Base-by-base conservation (phyloP, 2,329 filamentous ascomycete genomes). In the Cadophora gregata region DNA sequence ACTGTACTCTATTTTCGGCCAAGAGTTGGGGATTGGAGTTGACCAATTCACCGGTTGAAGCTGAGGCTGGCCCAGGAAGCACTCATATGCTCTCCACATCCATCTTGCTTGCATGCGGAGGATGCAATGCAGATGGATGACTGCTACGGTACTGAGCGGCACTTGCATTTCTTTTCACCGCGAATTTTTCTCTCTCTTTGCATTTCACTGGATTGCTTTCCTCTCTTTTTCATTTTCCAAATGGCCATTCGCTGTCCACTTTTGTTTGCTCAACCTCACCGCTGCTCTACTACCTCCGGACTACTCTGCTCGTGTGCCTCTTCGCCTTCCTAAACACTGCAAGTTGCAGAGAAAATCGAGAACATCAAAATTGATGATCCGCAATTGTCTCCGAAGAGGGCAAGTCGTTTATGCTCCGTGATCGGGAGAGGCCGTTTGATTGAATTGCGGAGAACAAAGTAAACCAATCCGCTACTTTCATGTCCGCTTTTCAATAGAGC, bases 341-440 rank as follows among this genome's bases (percentile, higher is more conserved):
- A 58, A 58, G 55, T 58, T 58, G 55, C 55, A 58, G 55, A 38
- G 55, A 58, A 58, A 58, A 58, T 58, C 55, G 21, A 38, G 55
- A 38, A 25, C 12, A 38, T 58, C 21, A 25, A 24, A 10, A 38
- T 25, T 25, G 55, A 36, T 25, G 55, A 58, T 58, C 55, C 55
- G 55, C 55, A 38, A 58, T 58, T 27, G 25, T 14, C 14, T 16
- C 51, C 29, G 25, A 55, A 56, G 53, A 38, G 53, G 33, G 33
- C n/a, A 58, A 58, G 55, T 58, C 31, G 33, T 58, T 58, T 5
- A 58, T 58, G 33, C 33, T 58, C 55, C 33, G 31, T 58, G 21
- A 38, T 58, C 55, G 55, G 55, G 33, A 42, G 33, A 27, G 31
- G n/a, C 21, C 12, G 31, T 58, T 25, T 12, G 8, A 16, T 24